These are phyloP conservation scores for Capsaspora owczarzaki DNA, from an alignment of 78 protist genomes.

Conservation along the genomic window DNA sequence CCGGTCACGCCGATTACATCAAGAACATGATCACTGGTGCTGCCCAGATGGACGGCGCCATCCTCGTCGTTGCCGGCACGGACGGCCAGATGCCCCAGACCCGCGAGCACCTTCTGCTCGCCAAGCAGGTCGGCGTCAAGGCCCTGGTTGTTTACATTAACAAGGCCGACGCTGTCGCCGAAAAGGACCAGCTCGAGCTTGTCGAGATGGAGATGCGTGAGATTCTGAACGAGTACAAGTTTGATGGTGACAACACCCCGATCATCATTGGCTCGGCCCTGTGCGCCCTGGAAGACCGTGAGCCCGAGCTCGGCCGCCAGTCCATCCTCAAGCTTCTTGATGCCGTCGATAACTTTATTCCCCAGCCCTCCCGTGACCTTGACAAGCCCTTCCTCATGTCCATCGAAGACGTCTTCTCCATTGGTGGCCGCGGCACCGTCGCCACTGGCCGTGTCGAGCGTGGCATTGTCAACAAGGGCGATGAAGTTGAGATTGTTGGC, in stretches of 20 bases:
- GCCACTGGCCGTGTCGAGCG: slow-evolving; percentile 88
- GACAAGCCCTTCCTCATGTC: slow-evolving; percentile 93
- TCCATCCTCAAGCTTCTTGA: slow-evolving; percentile 69
- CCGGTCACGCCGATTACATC: slow-evolving; percentile 89
- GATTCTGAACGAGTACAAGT: slow-evolving; percentile 54
- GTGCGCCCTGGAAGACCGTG: slow-evolving; percentile 55
- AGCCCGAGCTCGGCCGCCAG: slow-evolving; percentile 40
- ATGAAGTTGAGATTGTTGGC: slow-evolving; percentile 80
- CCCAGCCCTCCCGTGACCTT: slow-evolving; percentile 59
- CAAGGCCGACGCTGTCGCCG: slow-evolving; percentile 77
- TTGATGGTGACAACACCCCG: slow-evolving; percentile 71
- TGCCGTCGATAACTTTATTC: slow-evolving; percentile 60
- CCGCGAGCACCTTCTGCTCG: slow-evolving; percentile 88
- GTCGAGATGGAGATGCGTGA: slow-evolving; percentile 86
- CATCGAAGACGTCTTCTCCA: slow-evolving; percentile 47
- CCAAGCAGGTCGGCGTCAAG: slow-evolving; percentile 80
- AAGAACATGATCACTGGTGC: slow-evolving; percentile 96
- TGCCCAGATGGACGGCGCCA: slow-evolving; percentile 91
- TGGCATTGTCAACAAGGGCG: slow-evolving; percentile 73
- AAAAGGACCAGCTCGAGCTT: slow-evolving; percentile 80
- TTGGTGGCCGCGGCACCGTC: slow-evolving; percentile 93
- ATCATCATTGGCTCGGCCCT: slow-evolving; percentile 70
- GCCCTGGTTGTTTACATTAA: slow-evolving; percentile 81
- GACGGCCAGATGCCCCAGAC: slow-evolving; percentile 94
- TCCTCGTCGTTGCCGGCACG: slow-evolving; percentile 79